These are phyloP conservation scores for Ophiostoma angusticollis DNA, from an alignment of 2,329 filamentous ascomycete species.

Conservation along the genomic window DNA sequence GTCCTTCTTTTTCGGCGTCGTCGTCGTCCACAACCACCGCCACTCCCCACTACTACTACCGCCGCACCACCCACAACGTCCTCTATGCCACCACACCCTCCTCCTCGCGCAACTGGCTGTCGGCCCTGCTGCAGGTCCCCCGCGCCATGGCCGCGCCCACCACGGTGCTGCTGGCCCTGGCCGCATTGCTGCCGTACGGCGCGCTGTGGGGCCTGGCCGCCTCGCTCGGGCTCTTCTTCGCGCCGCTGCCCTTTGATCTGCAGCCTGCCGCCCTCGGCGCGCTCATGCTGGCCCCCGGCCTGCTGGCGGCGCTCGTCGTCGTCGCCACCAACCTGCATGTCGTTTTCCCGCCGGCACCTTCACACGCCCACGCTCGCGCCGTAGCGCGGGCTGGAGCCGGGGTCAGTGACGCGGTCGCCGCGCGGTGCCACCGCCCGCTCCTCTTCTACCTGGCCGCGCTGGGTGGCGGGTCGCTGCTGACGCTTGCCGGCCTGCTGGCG, in stretches of 20 bases:
- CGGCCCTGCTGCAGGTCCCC: constrained; percentile 30
- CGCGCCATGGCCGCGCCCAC: constrained; percentile 38
- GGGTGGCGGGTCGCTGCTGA: constrained; percentile 25
- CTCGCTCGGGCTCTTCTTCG: constrained; percentile 35
- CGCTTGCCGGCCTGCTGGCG: constrained; percentile 29
- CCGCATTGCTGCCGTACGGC: constrained; percentile 32
- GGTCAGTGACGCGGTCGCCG: no score
- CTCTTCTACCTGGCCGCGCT: constrained; percentile 20
- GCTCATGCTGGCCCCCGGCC: constrained; percentile 31
- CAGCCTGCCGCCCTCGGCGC: constrained; percentile 28
- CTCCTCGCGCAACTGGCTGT: constrained; percentile 15
- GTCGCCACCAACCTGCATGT: constrained; percentile 22
- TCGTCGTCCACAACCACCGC: constrained; percentile 12
- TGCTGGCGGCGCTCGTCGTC: constrained; percentile 25
- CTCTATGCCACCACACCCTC: no score
- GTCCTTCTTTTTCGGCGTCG: no score
- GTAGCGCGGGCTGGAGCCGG: no score
- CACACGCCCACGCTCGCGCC: no score
- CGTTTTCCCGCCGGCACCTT: no score
- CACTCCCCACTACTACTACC: constrained; percentile 23
- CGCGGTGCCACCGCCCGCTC: neutral
- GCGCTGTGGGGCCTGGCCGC: constrained; percentile 34
- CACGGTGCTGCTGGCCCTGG: constrained; percentile 31
- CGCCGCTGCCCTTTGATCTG: constrained; percentile 30
- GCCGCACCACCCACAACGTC: constrained; percentile 17